Evolutionary conservation across 2,329 filamentous ascomycete species (phyloP).

Genomic region (Chrysosporium keratinophilum): DNA sequence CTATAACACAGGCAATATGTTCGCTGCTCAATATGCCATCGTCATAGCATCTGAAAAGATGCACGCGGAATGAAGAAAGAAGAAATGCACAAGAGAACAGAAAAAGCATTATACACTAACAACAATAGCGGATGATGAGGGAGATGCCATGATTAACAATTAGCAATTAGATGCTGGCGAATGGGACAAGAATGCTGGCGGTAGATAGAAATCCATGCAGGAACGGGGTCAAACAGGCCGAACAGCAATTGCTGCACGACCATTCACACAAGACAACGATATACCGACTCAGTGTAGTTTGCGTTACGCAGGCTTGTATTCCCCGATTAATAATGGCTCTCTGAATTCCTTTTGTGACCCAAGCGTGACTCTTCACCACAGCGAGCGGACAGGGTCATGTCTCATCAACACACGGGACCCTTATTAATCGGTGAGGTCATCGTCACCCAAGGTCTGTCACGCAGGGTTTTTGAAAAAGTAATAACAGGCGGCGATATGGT

Average conservation of each 20-base stretch:
- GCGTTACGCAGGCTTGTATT: too few relatives aligned
- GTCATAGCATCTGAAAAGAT: not conserved
- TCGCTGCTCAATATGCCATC: not conserved
- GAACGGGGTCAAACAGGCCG: too few relatives aligned
- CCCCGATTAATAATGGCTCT: too few relatives aligned
- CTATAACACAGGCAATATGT: slow-evolving; percentile 2
- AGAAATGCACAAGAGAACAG: not conserved
- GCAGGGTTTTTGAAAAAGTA: not conserved
- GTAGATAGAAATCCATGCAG: too few relatives aligned
- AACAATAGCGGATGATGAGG: not conserved
- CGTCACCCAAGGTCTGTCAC: not conserved
- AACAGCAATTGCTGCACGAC: too few relatives aligned
- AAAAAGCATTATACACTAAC: not conserved
- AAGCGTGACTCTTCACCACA: not conserved
- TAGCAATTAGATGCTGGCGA: not conserved
- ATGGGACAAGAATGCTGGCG: too few relatives aligned
- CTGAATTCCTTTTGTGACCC: too few relatives aligned
- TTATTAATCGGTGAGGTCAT: not conserved
- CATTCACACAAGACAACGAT: too few relatives aligned
- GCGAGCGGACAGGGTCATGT: not conserved
- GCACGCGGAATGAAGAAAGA: not conserved
- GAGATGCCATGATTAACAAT: not conserved
- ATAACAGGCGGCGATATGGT: not conserved
- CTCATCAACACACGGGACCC: not conserved
- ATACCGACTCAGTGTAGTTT: too few relatives aligned